Evolutionary conservation across 345 rosid genomes (phyloP), one percentile per base, ranked within the genome.

Genomic region (Isatis tinctoria): DNA sequence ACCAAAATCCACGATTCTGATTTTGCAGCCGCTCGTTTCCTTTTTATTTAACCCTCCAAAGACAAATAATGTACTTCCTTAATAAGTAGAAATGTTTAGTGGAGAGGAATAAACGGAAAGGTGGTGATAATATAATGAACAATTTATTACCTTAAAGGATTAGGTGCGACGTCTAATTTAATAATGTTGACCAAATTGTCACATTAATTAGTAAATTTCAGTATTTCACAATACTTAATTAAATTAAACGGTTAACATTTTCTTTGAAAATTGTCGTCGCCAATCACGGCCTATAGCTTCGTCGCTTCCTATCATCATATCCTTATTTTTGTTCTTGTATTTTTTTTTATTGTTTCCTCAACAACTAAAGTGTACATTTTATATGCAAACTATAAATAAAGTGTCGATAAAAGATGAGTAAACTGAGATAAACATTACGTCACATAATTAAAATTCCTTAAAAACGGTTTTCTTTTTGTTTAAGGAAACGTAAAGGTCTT

Each of bases 141-240:
- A 27, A 48, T 59, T 37, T 69, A 56, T 70, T 69, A 76, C 75
- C 80, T 70, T 70, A 70, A 76, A 76, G 60, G 48, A 75, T 76
- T 76, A 56, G 80, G 80, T 76, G 80, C 22, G 2, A 63, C 66
- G 75, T 76, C 75, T 64, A 70, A 64, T 69, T 76, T 44, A 37
- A 53, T 69, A 70, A 63, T 70, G 75, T 69, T 76, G 80, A 70
- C 80, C 61, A 45, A 65, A 44, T 20, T 51, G 53, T 30, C 53
- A 52, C 51, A 51, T 32, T 54, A 28, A 62, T 10, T 53, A 75
- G 74, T 32, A 44, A 63, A n/a, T n/a, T n/a, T n/a, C 75, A 63
- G n/a, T 60, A 63, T 44, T 68, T 60, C 24, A 53, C 35, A 61
- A 13, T 16, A 69, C 58, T 61, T 16, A 14, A 43, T 32, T 27